Evolutionary conservation across 192 early-diverging fungal genomes (phyloP), one percentile per base, ranked within the genome.

Genomic region (Linnemannia zychae): DNA sequence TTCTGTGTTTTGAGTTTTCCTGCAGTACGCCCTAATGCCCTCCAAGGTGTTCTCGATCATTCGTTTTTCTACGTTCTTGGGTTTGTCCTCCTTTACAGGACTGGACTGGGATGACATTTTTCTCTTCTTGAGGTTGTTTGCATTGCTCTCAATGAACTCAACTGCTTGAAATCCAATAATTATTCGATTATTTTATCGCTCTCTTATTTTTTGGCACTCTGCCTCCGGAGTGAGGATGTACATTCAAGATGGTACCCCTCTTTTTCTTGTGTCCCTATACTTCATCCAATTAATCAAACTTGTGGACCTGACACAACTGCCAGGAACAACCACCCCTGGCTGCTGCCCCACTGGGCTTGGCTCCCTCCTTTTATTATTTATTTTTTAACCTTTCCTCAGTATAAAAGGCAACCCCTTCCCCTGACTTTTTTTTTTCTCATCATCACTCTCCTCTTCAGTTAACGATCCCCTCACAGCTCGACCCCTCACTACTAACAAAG

Each of bases 361-460:
- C 31, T 12, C 12, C 9, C 31, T 63, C 57, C 2, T 31, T 44
- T 44, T 9, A 9, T 44, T 44, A 31, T 13, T 31, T 2, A 12
- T 63, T 31, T 11, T 28, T 63, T 63, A 7, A 24, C 24, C n/a
- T 24, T 16, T 11, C n/a, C 52, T 28, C 7, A 3, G 24, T 63
- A 63, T 63, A 63, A 63, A 63, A 63, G 57, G 11, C 28, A 63
- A 28, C 12, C 28, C 3, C 2, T 63, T 12, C 12, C 11, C 38
- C 37, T n/a, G 7, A 7, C 38, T 63, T 63, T 63, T 28, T 53
- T 60, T 63, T 63, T 63, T 63, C 57, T 63, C 57, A 63, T 63
- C 57, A 36, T 38, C 67, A 69, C 67, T 69, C 67, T 38, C 67
- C 38, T 69, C 67, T 31, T 34, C 67, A 36, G 67, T 69, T 40